A percentile compares a stretch with the other conserved stretches of the same genome.
Evolutionary conservation across 108 stramenopile species (phyloP).

Genomic region (Cyclotella sp.): DNA sequence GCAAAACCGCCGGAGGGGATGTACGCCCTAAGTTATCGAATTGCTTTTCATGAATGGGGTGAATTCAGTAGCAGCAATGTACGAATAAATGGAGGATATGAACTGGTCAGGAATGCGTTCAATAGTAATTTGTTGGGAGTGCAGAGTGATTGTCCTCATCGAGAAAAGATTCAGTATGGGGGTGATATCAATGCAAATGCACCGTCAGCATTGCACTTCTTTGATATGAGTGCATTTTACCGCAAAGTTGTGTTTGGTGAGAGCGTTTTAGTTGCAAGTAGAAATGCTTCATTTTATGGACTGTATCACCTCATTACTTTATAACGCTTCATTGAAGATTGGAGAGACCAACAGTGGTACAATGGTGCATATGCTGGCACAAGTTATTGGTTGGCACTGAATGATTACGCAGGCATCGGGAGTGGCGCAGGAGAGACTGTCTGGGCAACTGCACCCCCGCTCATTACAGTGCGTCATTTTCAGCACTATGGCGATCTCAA

Average conservation of each 20-base stretch:
- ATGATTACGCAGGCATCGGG: slow-evolving; percentile 48
- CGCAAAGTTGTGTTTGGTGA: slow-evolving; percentile 48
- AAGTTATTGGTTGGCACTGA: slow-evolving; percentile 47
- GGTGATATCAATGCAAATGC: slow-evolving; percentile 58
- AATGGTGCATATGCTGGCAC: slow-evolving; percentile 53
- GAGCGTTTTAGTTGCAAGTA: background rate
- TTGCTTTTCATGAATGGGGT: slow-evolving; percentile 50
- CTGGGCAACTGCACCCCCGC: slow-evolving; percentile 42
- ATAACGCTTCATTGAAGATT: background rate
- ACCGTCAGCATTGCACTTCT: slow-evolving; percentile 49
- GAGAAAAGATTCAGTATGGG: slow-evolving; percentile 66
- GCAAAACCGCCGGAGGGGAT: slow-evolving; percentile 43
- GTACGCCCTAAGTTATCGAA: slow-evolving; percentile 43
- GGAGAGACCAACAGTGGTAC: slow-evolving; percentile 55
- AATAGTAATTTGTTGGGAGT: slow-evolving; percentile 59
- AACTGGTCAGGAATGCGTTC: slow-evolving; percentile 48
- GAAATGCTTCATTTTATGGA: background rate
- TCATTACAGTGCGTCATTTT: slow-evolving; percentile 46
- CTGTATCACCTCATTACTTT: background rate
- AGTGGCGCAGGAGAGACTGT: slow-evolving; percentile 47
- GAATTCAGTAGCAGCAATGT: slow-evolving; percentile 45
- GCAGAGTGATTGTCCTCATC: slow-evolving; percentile 67
- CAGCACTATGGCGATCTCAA: slow-evolving; percentile 52
- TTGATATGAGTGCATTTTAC: slow-evolving; percentile 61
- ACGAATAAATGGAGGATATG: slow-evolving; percentile 54